phyloP scores from a whole-genome alignment of 2,329 filamentous ascomycete species.

The Lachnellula arida region DNA sequence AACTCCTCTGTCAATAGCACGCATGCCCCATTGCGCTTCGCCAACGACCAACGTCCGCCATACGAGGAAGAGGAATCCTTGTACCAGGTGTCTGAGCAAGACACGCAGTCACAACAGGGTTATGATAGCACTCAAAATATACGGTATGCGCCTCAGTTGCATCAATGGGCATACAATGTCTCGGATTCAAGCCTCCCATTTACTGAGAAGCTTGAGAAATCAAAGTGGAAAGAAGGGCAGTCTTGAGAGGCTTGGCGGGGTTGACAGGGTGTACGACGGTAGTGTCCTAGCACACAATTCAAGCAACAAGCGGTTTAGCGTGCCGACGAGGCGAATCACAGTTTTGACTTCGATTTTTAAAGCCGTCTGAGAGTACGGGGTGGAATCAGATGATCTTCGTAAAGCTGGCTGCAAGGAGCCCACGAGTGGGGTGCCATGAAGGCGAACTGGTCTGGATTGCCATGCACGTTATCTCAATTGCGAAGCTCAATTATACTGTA shows the following conservation, averaged over 20 bases:
- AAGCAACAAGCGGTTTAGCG: too few species aligned
- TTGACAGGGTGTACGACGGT: neutral
- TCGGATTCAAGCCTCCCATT: slow-evolving; percentile 6
- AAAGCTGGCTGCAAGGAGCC: neutral
- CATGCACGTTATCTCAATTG: too few species aligned
- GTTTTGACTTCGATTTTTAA: too few species aligned
- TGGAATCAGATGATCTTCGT: too few species aligned
- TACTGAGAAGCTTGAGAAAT: slow-evolving; percentile 11
- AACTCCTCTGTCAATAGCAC: neutral
- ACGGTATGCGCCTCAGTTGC: neutral
- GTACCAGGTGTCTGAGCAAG: neutral
- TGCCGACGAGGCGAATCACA: too few species aligned
- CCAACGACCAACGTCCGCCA: neutral
- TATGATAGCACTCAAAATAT: neutral
- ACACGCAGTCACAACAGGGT: neutral
- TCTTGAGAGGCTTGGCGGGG: neutral
- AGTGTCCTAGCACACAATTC: neutral
- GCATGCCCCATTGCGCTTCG: neutral
- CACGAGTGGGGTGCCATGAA: neutral
- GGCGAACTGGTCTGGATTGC: neutral
- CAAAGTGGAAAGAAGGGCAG: neutral
- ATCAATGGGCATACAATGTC: slow-evolving; percentile 6
- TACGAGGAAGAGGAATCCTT: neutral
- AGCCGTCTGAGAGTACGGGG: too few species aligned
- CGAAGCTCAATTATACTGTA: too few species aligned